phyloP scores from a whole-genome alignment of 169 alveolate genomes.

The Besnoitia besnoiti region DNA sequence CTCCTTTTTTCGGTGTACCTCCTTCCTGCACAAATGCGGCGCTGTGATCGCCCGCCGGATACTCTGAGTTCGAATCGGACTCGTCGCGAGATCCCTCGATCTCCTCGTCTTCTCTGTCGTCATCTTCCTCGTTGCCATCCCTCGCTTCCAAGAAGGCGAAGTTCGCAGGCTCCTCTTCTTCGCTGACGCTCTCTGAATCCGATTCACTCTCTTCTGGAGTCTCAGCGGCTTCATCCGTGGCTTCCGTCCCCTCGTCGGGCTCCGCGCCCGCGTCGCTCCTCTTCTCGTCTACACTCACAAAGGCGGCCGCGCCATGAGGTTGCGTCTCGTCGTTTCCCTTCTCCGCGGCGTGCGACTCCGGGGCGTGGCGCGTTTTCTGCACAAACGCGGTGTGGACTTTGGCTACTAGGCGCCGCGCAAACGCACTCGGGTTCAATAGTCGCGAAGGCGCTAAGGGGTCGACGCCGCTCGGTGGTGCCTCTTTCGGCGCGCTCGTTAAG shows the following conservation, averaged over 20 bases:
- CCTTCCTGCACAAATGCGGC: background rate
- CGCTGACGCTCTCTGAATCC: background rate
- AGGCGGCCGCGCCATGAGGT: background rate
- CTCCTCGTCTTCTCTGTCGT: background rate
- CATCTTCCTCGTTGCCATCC: background rate
- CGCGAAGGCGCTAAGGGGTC: conserved; percentile 3
- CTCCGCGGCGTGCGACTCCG: background rate
- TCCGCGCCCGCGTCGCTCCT: too few relatives aligned
- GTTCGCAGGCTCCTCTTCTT: background rate
- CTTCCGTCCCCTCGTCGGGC: background rate
- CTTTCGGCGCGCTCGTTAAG: too few relatives aligned
- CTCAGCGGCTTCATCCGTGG: background rate
- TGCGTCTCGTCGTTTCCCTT: background rate
- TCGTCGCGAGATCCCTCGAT: too few relatives aligned
- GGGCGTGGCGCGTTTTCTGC: background rate
- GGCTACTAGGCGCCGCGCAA: background rate
- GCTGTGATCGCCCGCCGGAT: background rate
- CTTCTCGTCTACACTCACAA: background rate
- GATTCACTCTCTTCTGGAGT: background rate
- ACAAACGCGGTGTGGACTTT: conserved; percentile 21
- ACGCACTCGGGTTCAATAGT: background rate
- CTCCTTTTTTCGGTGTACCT: background rate
- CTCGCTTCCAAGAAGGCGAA: background rate
- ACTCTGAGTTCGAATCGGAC: background rate
- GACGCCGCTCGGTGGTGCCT: background rate